Evolutionary conservation across 805 yeast genomes (phyloP), one percentile per base, ranked within the genome.

Genomic region (Alloascoidea hylecoeti): DNA sequence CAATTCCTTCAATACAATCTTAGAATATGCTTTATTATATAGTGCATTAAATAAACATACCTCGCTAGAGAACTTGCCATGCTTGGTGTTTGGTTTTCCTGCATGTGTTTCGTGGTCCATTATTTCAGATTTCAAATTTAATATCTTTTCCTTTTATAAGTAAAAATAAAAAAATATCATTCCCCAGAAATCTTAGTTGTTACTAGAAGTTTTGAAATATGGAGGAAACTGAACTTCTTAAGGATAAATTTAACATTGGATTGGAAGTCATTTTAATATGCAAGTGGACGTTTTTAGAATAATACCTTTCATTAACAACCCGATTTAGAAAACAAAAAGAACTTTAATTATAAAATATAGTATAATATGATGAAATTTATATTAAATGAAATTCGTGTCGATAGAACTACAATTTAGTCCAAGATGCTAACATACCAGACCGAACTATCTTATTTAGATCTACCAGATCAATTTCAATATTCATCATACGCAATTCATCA

Each of bases 1-100:
- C 34, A 81, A 46, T 46, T 81, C 86, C 34, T 66, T 64, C 3
- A 70, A 58, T 47, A 63, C 69, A 17, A 77, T 61, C 16, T 63
- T 56, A 77, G 70, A 0, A 79, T 68, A 42, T 69, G 61, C 42
- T 59, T 60, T 44, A 74, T 64, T 39, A 58, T 61, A 35, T 62
- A 61, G 1, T 66, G 60, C 3, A 63, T 57, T 2, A 62, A 52
- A 43, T 68, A 33, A 15, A 30, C 38, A 18, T 37, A 14, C 70
- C 44, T 63, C 72, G 5, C 60, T 46, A 1, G 60, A 58, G 4
- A 42, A 40, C 15, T 43, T 40, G 18, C 18, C 23, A 32, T 27
- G 19, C 33, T 15, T 27, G 35, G 17, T 35, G 32, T 3, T 39
- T 36, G 39, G 13, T 16, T 38, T 15, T 9, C 34, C 6, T 39